Conservation (phyloP, 257 asterid species). For the Osmanthus fragrans region DNA sequence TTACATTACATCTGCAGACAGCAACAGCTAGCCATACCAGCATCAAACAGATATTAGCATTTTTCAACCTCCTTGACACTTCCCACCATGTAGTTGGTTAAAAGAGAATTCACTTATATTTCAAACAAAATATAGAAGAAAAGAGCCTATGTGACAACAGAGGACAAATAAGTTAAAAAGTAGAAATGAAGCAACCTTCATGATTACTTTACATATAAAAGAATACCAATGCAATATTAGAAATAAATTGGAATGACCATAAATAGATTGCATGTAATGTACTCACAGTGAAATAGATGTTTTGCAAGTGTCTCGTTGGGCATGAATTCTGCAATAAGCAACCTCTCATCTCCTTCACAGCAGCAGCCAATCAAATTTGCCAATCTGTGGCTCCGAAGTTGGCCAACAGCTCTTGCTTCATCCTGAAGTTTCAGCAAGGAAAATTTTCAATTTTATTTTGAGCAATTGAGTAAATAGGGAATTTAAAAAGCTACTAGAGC, state of each 20-base stretch:
- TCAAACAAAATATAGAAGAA: background rate
- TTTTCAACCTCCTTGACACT: background rate
- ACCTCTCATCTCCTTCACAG: conserved; percentile 95
- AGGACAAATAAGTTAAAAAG: background rate
- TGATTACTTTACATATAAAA: background rate
- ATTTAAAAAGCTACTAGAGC: conserved; percentile 10
- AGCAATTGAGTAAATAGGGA: background rate
- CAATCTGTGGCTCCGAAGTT: conserved; percentile 70
- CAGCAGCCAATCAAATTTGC: conserved; percentile 95
- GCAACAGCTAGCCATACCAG: background rate
- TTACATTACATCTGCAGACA: background rate
- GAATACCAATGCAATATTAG: background rate
- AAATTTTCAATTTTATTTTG: conserved; percentile 7
- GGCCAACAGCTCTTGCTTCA: conserved; percentile 94
- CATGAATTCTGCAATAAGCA: conserved; percentile 94
- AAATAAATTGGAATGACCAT: background rate
- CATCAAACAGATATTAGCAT: background rate
- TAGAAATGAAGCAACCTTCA: background rate
- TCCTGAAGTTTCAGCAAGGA: conserved; percentile 43
- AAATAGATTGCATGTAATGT: conserved; percentile 4
- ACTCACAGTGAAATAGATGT: conserved; percentile 96
- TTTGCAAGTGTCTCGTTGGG: conserved; percentile 95
- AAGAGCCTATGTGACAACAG: background rate
- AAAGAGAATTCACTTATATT: background rate
- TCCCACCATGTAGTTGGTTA: background rate